Evolutionary conservation across 176 grass and related monocot genomes (phyloP).

Genomic region (Thalia dealbata): DNA sequence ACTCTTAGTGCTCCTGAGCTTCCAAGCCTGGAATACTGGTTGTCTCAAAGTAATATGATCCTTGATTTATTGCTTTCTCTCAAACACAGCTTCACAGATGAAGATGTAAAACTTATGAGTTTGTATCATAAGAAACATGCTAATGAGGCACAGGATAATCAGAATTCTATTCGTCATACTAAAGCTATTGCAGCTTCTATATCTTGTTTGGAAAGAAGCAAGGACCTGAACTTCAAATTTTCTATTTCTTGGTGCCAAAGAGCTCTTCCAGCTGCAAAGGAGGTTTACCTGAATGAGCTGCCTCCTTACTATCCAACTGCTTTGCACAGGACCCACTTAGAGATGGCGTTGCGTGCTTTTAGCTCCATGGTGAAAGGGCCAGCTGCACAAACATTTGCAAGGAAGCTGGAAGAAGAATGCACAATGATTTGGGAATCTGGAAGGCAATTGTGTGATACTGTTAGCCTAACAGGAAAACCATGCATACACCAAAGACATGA

Average conservation of each 20-base stretch:
- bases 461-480: conserved; percentile 72
- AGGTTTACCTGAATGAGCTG: conserved; percentile 68
- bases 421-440: conserved; percentile 76
- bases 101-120: conserved; percentile 22
- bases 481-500: conserved; percentile 70
- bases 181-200: conserved; percentile 38
- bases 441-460: conserved; percentile 83
- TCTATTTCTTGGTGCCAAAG: conserved; percentile 91
- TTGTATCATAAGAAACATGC: conserved; percentile 15
- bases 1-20: conserved; percentile 52
- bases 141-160: conserved; percentile 22
- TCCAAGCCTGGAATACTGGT: conserved; percentile 64
- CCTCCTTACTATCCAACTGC: conserved; percentile 67
- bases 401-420: conserved; percentile 83
- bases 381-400: conserved; percentile 47
- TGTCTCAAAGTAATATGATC: conserved; percentile 57
- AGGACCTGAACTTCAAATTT: conserved; percentile 66
- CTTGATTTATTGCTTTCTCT: conserved; percentile 39
- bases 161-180: conserved; percentile 31
- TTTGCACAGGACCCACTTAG: conserved; percentile 60
- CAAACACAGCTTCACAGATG: conserved; percentile 19
- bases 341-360: conserved; percentile 63
- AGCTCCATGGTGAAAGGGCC: conserved; percentile 77
- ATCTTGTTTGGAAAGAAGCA: conserved; percentile 65
- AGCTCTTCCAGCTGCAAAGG: conserved; percentile 66